phyloP scores from a whole-genome alignment of 1,139 yeast genomes.

The Suhomyces bribrorum region DNA sequence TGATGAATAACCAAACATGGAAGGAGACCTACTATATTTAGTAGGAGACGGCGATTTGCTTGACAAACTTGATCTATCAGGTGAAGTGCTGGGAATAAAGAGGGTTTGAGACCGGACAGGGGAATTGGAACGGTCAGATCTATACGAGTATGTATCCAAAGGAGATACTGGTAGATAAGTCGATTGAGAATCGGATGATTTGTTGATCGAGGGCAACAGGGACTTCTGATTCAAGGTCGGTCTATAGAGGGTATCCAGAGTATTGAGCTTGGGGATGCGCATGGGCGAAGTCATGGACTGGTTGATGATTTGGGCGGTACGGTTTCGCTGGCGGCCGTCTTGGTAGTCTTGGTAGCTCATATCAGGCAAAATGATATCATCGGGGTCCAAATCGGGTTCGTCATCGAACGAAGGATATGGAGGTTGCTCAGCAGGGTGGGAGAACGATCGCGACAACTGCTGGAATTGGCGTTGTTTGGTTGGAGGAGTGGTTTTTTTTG shows the following conservation, averaged over 20 bases:
- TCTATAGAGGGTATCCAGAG: slow-evolving; percentile 1
- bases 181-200: not conserved
- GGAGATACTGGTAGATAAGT: slow-evolving; percentile 7
- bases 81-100: slow-evolving; percentile 10
- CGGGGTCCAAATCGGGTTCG: not conserved
- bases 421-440: slow-evolving; percentile 11
- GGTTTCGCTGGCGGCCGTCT: not conserved
- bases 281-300: slow-evolving; percentile 11
- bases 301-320: slow-evolving; percentile 12
- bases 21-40: slow-evolving; percentile 21
- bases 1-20: slow-evolving; percentile 14
- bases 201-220: slow-evolving; percentile 10
- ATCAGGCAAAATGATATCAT: slow-evolving; percentile 5
- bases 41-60: slow-evolving; percentile 39
- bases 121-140: slow-evolving; percentile 1
- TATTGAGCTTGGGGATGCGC: slow-evolving; percentile 9
- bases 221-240: slow-evolving; percentile 6
- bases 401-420: slow-evolving; percentile 14
- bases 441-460: slow-evolving; percentile 14
- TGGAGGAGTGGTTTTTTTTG: not conserved
- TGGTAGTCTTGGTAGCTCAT: not conserved
- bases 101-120: slow-evolving; percentile 15
- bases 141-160: not conserved
- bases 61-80: slow-evolving; percentile 1
- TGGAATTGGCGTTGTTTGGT: slow-evolving; percentile 15